Base-by-base conservation (phyloP, 2,329 filamentous ascomycete genomes). In the Cytospora mali region DNA sequence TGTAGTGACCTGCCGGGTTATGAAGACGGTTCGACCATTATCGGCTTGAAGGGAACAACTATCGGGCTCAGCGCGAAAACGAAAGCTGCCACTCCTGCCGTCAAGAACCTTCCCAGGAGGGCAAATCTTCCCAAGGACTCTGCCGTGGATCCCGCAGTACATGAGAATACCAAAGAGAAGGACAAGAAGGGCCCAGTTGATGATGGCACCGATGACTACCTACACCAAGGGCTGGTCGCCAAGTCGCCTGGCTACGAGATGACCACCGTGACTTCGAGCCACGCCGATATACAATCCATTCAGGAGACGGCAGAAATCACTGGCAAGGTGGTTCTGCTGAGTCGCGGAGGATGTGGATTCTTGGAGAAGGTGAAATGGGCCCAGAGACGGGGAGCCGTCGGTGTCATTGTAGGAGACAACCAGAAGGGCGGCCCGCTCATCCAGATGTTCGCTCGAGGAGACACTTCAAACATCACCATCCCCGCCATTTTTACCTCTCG, bases 331-430 rank as follows among this genome's bases (percentile, higher is more conserved):
- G 95, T 96, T 2, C 80, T 99, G 58, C 81, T 99, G 62, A 96
- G 92, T 74, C 88, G 95, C 61, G 95, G 95, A 62, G 95, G 94
- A 9, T 99, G 95, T 75, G 95, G 95, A 6, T 99, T 99, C 74
- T 77, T 97, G 64, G 94, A 98, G 73, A 99, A 99, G 76, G 92
- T 95, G 67, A 94, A 96, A 79, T 99, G 95, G 95, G 92, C 91
- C 14, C 95, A 99, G 75, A 85, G 93, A 65, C 86, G 95, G 71
- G 95, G 95, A 27, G 95, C 90, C 23, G 84, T 93, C 64, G 95
- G 92, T 39, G 81, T 99, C 64, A 96, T 99, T 67, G 93, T 99
- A 3, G 95, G 95, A 28, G 95, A 99, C 74, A 91, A 97, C 74
- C 89, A 91, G 62, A 90, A 91, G 65, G 94, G 94, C 51, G 93